Base-by-base conservation (phyloP, 805 yeast genomes). In the Ogataea pini region DNA sequence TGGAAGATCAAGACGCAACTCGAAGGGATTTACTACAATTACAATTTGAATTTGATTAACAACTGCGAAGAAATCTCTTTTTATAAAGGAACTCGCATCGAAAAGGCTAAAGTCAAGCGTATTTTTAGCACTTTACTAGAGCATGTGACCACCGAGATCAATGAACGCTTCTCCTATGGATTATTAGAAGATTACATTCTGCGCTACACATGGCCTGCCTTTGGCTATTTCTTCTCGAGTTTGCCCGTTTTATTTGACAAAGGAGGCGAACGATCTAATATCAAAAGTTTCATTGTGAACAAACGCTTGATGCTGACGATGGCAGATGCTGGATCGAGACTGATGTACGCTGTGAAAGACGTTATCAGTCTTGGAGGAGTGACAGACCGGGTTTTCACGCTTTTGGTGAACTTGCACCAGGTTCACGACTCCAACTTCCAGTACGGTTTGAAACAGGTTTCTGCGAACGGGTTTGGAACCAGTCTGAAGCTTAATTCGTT, bases 61-160 rank as follows among this genome's bases (percentile, higher is more conserved):
- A 91, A 91, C 61, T 85, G 90, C 61, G 98, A 91, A 69, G 97
- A 91, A 64, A 89, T 91, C 58, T 95, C 96, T 0, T 91, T 91
- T 62, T 91, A 90, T 65, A 90, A 90, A 62, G 98, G 98, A 17
- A 83, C 92, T 0, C 72, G 75, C 10, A 78, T 90, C 50, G 97
- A 91, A 67, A 85, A 84, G 60, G 60, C 68, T 7, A 86, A 86
- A 59, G 79, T 90, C 43, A 69, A 67, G 29, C 75, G 73, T 34
- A 76, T 86, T 14, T 90, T 85, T 63, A 64, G 72, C 16, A 73
- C 72, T 33, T 75, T 91, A 55, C 66, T 73, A 56, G 42, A 45
- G 9, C 72, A 69, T 44, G 49, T 63, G 16, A 49, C 54, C 2
- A 49, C 38, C n/a, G 73, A 69, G 46, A 75, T 76, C 62, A 65